Evolutionary conservation across 108 stramenopile species (phyloP).

Genomic region (Nannochloropsis salina): DNA sequence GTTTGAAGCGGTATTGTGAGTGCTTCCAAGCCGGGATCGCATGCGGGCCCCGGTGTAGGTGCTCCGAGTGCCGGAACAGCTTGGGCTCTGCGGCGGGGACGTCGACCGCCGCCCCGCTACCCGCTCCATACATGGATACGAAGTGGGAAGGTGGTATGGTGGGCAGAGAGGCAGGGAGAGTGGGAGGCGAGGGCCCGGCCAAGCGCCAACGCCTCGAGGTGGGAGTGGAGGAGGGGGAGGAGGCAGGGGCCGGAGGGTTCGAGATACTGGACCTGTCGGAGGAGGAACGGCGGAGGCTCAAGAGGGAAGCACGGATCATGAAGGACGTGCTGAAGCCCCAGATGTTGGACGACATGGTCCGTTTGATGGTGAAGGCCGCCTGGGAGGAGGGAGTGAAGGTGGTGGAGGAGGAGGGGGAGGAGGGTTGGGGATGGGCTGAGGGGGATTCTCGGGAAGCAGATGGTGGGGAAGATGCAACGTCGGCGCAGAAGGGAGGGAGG

Average conservation of each 20-base stretch:
- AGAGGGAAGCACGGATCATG: background rate
- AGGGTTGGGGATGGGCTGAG: background rate
- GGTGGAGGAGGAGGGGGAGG: background rate
- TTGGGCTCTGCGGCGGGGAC: background rate
- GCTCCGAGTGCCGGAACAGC: background rate
- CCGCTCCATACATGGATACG: background rate
- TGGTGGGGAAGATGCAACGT: background rate
- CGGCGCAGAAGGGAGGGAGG: background rate
- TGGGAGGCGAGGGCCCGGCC: background rate
- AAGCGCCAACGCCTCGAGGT: background rate
- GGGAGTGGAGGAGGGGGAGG: background rate
- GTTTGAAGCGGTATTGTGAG: background rate
- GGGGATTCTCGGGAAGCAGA: background rate
- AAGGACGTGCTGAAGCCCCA: background rate
- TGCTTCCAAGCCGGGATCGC: background rate
- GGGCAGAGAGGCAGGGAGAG: background rate
- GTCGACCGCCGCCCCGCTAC: background rate
- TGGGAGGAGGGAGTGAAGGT: slow-evolving; percentile 12
- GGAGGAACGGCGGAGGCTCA: background rate
- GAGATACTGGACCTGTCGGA: background rate
- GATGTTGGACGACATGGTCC: background rate
- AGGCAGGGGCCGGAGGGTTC: background rate
- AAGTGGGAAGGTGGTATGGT: background rate
- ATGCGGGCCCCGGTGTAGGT: background rate
- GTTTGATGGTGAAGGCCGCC: background rate